Evolutionary conservation across 2,329 filamentous ascomycete genomes (phyloP).

Genomic region (Diaporthe citrichinensis): DNA sequence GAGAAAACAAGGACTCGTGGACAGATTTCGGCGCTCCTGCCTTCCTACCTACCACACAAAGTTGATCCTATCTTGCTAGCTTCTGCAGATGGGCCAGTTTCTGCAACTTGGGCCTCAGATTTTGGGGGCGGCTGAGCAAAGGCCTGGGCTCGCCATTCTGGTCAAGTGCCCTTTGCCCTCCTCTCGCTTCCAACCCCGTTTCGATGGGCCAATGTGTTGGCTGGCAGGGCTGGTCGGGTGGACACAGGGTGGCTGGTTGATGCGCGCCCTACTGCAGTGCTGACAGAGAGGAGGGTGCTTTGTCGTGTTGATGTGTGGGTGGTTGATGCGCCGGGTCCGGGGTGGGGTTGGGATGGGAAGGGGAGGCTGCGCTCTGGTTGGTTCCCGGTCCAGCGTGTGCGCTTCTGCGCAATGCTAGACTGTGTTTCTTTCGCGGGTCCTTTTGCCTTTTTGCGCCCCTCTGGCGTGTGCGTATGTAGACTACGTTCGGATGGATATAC

Average conservation of each 20-base stretch:
- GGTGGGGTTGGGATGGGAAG: neutral
- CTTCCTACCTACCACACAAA: neutral
- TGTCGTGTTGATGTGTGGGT: neutral
- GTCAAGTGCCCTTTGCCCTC: neutral
- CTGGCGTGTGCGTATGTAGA: neutral
- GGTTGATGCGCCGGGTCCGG: constrained; percentile 10
- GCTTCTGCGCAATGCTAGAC: constrained; percentile 6
- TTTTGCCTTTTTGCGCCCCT: neutral
- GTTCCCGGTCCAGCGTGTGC: neutral
- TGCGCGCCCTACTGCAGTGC: constrained; percentile 30
- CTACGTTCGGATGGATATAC: neutral
- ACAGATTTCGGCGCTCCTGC: neutral
- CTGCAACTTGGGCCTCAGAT: neutral
- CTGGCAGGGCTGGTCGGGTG: neutral
- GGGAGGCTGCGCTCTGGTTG: neutral
- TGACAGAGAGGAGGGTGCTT: neutral
- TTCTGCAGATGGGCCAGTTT: neutral
- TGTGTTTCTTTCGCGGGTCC: neutral
- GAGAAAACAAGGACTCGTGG: neutral
- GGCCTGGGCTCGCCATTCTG: neutral
- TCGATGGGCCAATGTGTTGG: neutral
- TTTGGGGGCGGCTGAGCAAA: neutral
- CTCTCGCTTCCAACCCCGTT: neutral
- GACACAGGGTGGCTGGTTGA: constrained; percentile 15
- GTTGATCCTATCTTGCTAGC: constrained; percentile 5